phyloP scores from a whole-genome alignment of 176 grass and related monocot genomes.

The Musa troglodytarum region DNA sequence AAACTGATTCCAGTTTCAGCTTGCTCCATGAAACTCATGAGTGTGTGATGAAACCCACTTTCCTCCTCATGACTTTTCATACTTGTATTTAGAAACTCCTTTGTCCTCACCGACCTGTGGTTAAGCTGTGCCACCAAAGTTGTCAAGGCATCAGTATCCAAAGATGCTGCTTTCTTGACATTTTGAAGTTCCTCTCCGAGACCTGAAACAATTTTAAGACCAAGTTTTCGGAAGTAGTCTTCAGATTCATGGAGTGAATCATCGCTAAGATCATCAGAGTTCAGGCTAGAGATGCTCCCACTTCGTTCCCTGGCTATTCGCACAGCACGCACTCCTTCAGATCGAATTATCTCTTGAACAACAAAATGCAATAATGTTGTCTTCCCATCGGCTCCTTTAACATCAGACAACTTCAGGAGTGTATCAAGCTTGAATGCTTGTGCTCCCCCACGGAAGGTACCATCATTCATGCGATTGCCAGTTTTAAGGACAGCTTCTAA shows the following conservation, averaged over 20 bases:
- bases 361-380: constrained; percentile 89
- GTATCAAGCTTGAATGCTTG: constrained; percentile 88
- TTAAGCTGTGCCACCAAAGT: constrained; percentile 43
- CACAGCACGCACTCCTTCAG: constrained; percentile 61
- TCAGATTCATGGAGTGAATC: constrained; percentile 31
- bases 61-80: constrained; percentile 63
- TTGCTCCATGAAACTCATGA: constrained; percentile 47
- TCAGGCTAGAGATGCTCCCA: constrained; percentile 17
- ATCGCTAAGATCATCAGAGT: constrained; percentile 19
- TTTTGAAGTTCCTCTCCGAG: constrained; percentile 59
- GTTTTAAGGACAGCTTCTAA: constrained; percentile 91
- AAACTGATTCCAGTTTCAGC: constrained; percentile 40
- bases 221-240: constrained; percentile 51
- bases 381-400: constrained; percentile 81
- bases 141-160: constrained; percentile 64
- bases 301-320: constrained; percentile 36
- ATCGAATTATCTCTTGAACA: constrained; percentile 64
- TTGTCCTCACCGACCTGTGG: constrained; percentile 55
- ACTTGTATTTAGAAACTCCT: constrained; percentile 59
- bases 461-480: constrained; percentile 80
- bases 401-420: constrained; percentile 65
- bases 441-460: constrained; percentile 74
- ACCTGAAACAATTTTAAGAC: constrained; percentile 57
- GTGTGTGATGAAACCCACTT: constrained; percentile 54
- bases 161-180: constrained; percentile 59